These are phyloP conservation scores for Lepiota brunneoincarnata DNA, from an alignment of 768 basidiomycete species.

Conservation along the genomic window DNA sequence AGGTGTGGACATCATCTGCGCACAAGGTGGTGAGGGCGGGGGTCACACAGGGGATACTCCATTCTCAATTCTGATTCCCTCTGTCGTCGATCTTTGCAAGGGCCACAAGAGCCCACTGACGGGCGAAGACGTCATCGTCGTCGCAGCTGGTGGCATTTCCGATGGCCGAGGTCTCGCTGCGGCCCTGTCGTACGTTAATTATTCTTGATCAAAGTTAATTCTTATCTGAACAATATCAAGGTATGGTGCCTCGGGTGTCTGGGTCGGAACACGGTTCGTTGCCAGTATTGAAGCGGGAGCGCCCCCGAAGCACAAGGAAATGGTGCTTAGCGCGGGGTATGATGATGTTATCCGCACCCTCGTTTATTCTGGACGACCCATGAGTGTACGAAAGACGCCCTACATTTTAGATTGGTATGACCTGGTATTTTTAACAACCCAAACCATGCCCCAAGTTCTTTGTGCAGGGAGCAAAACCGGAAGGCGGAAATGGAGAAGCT, in stretches of 20 bases:
- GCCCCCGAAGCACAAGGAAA: constrained; percentile 68
- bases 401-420: constrained; percentile 74
- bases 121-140: constrained; percentile 70
- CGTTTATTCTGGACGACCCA: constrained; percentile 75
- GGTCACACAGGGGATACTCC: constrained; percentile 86
- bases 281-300: constrained; percentile 81
- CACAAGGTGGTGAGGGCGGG: constrained; percentile 85
- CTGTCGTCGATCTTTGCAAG: constrained; percentile 77
- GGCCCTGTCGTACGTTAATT: constrained; percentile 52
- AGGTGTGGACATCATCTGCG: constrained; percentile 91
- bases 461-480: constrained; percentile 57
- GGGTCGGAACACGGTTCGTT: constrained; percentile 88
- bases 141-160: constrained; percentile 83
- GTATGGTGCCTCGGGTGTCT: constrained; percentile 82
- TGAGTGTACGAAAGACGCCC: constrained; percentile 77
- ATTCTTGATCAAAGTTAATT: not conserved
- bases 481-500: constrained; percentile 57
- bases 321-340: constrained; percentile 65
- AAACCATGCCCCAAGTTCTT: not conserved
- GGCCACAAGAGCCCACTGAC: constrained; percentile 71
- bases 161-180: constrained; percentile 82
- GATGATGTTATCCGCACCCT: constrained; percentile 73
- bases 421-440: not conserved
- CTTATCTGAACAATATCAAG: constrained; percentile 27
- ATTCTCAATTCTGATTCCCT: constrained; percentile 80